Percentiles rank a stretch among this genome's conserved stretches.
Conservation (phyloP, 2,329 filamentous ascomycete species). For the Colletotrichum salicis region DNA sequence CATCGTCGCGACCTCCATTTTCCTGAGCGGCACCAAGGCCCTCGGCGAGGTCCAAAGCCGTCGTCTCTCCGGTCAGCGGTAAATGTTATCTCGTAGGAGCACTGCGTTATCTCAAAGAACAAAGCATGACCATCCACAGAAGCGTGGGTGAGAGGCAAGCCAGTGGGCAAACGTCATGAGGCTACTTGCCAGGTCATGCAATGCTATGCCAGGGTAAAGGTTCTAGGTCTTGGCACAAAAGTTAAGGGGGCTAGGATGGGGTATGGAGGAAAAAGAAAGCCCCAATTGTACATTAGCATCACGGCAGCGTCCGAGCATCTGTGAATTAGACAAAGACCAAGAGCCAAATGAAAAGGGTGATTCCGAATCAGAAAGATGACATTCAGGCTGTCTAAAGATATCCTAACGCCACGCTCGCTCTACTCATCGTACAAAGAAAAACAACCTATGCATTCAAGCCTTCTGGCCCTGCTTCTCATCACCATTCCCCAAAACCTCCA, state of each 20-base stretch:
- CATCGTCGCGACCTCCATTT: slow-evolving; percentile 75
- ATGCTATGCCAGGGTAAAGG: background rate
- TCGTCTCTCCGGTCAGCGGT: slow-evolving; percentile 78
- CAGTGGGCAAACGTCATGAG: background rate
- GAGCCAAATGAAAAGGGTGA: slow-evolving; percentile 15
- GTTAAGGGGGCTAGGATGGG: background rate
- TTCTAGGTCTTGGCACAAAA: background rate
- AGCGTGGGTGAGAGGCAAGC: background rate
- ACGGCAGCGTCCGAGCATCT: slow-evolving; percentile 32
- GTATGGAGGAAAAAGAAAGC: background rate
- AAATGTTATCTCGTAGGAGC: slow-evolving; percentile 34
- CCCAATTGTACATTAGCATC: slow-evolving; percentile 32
- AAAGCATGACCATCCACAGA: background rate
- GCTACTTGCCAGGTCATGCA: background rate
- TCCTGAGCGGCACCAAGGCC: slow-evolving; percentile 89
- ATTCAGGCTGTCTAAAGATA: background rate
- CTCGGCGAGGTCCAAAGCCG: slow-evolving; percentile 92
- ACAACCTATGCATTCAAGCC: background rate
- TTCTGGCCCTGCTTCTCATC: slow-evolving; percentile 7
- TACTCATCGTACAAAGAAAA: background rate
- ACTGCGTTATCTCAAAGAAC: background rate
- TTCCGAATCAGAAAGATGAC: background rate
- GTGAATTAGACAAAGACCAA: slow-evolving; percentile 28
- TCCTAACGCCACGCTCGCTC: slow-evolving; percentile 22
- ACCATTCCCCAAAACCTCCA: slow-evolving; percentile 11